Base-by-base conservation (phyloP, 768 basidiomycete species). In the Crucibulum laeve region DNA sequence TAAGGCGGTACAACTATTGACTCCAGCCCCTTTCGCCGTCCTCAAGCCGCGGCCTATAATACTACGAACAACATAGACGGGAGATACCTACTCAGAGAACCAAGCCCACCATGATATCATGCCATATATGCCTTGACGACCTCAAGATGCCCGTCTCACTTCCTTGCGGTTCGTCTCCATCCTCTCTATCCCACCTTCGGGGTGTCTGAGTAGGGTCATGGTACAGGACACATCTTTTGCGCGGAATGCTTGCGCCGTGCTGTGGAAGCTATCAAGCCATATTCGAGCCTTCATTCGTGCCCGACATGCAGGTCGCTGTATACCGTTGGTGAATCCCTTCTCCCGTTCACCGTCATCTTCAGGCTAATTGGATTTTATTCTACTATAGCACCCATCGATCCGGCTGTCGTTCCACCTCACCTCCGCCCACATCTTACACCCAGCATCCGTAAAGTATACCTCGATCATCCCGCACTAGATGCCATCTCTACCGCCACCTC, bases 201-300 rank as follows among this genome's bases (percentile, higher is more conserved):
- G 24, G 8, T 21, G 5, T 40, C 17, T 13, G 40, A 44, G 22
- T n/a, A n/a, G n/a, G n/a, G n/a, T n/a, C n/a, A 38, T 42, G 34
- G 25, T 17, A 22, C 23, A 80, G 84, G 84, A 11, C 83, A 86
- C 52, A 64, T 85, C 30, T 84, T 82, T 56, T 85, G 84, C 58
- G 67, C 71, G 42, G 67, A 71, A 35, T 86, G 84, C 49, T 69
- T 85, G 25, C 58, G 68, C n/a, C 67, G 65, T 38, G 63, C 73
- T 4, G 66, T 80, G 10, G 66, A 72, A 43, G 66, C 72, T n/a
- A 62, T 74, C 13, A 70, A 68, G 33, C 68, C 75, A 1, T 69
- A 64, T 43, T 67, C 69, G 40, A 67, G 63, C 43, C 63, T 68
- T 25, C 80, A 76, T 47, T 65, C 62, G 40, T 85, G 84, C 51